Conservation (phyloP, 78 protist species). For the Isochrysis galbana region DNA sequence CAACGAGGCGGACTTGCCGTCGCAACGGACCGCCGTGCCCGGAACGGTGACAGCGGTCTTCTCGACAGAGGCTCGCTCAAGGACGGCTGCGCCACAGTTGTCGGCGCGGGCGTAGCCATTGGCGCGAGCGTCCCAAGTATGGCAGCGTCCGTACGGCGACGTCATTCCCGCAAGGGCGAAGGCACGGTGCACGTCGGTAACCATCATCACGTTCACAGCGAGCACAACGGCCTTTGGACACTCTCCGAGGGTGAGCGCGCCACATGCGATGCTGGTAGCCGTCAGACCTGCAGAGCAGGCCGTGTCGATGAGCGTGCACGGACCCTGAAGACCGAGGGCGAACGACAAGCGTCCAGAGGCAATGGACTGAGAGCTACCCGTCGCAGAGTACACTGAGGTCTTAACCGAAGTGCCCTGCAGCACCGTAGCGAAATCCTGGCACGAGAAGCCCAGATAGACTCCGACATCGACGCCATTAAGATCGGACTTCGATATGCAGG, state of each 20-base stretch:
- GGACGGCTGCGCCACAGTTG: slow-evolving; percentile 67
- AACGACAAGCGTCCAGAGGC: slow-evolving; percentile 67
- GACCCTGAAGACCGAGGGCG: slow-evolving; percentile 74
- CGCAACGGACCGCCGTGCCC: slow-evolving; percentile 22
- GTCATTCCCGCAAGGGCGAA: slow-evolving; percentile 60
- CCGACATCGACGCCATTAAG: not conserved
- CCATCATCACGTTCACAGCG: not conserved
- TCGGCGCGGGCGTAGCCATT: slow-evolving; percentile 84
- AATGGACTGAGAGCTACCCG: slow-evolving; percentile 16
- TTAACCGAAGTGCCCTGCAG: not conserved
- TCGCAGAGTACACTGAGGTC: not conserved
- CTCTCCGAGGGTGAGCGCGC: not conserved
- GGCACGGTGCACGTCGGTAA: not conserved
- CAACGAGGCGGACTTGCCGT: slow-evolving; percentile 59
- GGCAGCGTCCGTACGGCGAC: slow-evolving; percentile 63
- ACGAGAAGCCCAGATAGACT: not conserved
- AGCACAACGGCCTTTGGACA: not conserved
- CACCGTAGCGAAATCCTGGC: not conserved
- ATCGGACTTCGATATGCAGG: not conserved
- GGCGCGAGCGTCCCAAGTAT: slow-evolving; percentile 73
- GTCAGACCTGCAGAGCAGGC: slow-evolving; percentile 85
- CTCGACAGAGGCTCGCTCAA: not conserved
- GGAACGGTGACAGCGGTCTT: not conserved
- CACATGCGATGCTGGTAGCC: slow-evolving; percentile 69
- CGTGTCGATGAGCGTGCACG: slow-evolving; percentile 79